Evolutionary conservation across 2,329 filamentous ascomycete species (phyloP).

Genomic region (Emergomyces africanus): DNA sequence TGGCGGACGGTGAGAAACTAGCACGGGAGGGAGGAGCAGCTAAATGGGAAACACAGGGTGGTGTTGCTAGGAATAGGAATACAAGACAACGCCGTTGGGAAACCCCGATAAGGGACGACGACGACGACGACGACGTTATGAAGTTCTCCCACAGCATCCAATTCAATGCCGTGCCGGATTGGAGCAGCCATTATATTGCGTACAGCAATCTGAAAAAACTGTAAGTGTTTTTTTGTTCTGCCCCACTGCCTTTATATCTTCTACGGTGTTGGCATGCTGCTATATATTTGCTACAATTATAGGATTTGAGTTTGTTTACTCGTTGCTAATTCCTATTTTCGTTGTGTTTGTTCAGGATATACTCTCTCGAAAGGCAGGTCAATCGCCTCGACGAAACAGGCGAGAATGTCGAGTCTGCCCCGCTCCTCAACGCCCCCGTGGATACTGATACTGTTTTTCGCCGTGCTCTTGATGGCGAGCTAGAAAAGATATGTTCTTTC

Average conservation of each 20-base stretch:
- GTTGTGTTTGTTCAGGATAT: slow-evolving; percentile 53
- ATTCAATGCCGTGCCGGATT: slow-evolving; percentile 99
- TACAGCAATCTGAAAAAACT: slow-evolving; percentile 99
- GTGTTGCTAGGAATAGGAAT: background rate
- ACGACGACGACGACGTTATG: slow-evolving; percentile 63
- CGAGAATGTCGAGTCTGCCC: slow-evolving; percentile 70
- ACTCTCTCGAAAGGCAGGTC: slow-evolving; percentile 77
- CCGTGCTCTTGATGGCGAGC: slow-evolving; percentile 69
- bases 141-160: slow-evolving; percentile 99
- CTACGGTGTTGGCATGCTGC: background rate
- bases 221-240: slow-evolving; percentile 39
- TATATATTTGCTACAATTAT: background rate
- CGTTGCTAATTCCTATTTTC: background rate
- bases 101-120: slow-evolving; percentile 41
- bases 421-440: slow-evolving; percentile 56
- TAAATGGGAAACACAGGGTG: background rate
- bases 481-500: slow-evolving; percentile 90
- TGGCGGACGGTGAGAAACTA: background rate
- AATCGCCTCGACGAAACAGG: slow-evolving; percentile 45
- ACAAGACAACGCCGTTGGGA: background rate
- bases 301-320: background rate
- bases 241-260: slow-evolving; percentile 1
- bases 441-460: slow-evolving; percentile 74
- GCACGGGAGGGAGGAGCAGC: no score
- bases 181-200: slow-evolving; percentile 95